A percentile compares a stretch with the other conserved stretches of the same genome.
Evolutionary conservation across 1,284 basidiomycete species (phyloP).

Genomic region (Sanguinoderma infundibulare): DNA sequence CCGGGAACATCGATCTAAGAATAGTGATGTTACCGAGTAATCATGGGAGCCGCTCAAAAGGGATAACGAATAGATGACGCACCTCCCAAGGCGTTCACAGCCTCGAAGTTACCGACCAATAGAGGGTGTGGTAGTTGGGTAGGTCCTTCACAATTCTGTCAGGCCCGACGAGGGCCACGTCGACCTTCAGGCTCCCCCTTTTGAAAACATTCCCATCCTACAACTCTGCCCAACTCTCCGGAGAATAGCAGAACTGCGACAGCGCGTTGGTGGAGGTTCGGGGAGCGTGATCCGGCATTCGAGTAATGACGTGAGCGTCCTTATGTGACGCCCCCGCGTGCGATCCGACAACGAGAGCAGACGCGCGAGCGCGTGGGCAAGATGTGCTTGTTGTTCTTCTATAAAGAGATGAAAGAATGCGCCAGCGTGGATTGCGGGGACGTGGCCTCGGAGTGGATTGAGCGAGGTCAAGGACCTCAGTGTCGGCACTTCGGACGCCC

Average conservation of each 20-base stretch:
- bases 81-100: background rate
- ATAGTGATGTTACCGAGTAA: no score
- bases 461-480: slow-evolving; percentile 40
- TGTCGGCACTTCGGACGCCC: no score
- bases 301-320: slow-evolving; percentile 4
- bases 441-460: slow-evolving; percentile 45
- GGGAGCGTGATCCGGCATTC: background rate
- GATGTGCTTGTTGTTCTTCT: slow-evolving; percentile 42
- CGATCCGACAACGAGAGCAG: slow-evolving; percentile 43
- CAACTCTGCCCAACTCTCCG: slow-evolving; percentile 41
- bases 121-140: background rate
- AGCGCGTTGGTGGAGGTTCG: background rate
- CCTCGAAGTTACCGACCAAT: slow-evolving; percentile 3
- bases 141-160: no score
- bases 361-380: slow-evolving; percentile 42
- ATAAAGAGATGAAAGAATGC: slow-evolving; percentile 54
- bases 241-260: background rate
- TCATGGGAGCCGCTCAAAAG: no score
- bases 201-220: slow-evolving; percentile 45
- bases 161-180: slow-evolving; percentile 19
- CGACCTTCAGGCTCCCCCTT: slow-evolving; percentile 37
- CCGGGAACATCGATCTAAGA: no score
- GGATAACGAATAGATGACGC: no score
- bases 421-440: slow-evolving; percentile 48
- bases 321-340: slow-evolving; percentile 29